Percentiles rank a stretch among this genome's conserved stretches.
Conservation (phyloP, 176 grass and related monocot species). For the Rhynchospora tenuis region DNA sequence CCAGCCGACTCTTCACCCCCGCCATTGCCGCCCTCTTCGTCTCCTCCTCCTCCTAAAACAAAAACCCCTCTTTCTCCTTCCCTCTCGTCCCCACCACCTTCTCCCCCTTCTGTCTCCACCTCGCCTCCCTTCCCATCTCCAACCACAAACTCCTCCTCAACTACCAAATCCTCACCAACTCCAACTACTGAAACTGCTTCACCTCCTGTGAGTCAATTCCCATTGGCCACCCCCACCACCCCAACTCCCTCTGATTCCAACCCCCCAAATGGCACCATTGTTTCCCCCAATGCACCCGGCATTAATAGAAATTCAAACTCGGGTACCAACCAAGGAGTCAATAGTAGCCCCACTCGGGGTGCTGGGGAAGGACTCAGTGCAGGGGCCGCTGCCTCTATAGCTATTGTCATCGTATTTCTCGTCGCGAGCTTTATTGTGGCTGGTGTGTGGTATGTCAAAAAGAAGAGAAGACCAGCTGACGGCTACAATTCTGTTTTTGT, state of each 20-base stretch:
- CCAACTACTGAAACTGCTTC: background rate
- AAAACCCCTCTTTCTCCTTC: slow-evolving; percentile 17
- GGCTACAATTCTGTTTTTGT: slow-evolving; percentile 59
- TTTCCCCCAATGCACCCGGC: background rate
- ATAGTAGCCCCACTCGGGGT: background rate
- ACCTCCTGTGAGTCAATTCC: slow-evolving; percentile 26
- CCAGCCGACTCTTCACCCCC: slow-evolving; percentile 39
- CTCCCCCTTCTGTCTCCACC: slow-evolving; percentile 18
- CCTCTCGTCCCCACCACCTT: slow-evolving; percentile 29
- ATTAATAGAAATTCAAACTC: background rate
- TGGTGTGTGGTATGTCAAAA: slow-evolving; percentile 43
- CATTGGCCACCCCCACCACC: slow-evolving; percentile 4
- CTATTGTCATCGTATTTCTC: slow-evolving; percentile 24
- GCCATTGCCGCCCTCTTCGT: background rate
- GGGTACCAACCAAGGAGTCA: background rate
- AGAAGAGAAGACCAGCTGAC: slow-evolving; percentile 29
- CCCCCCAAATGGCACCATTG: background rate
- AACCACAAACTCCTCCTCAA: slow-evolving; percentile 38
- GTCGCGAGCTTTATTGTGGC: slow-evolving; percentile 41
- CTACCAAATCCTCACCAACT: slow-evolving; percentile 22
- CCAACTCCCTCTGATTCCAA: background rate
- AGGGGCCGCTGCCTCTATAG: slow-evolving; percentile 26
- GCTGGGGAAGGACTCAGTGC: background rate
- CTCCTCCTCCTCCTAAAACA: slow-evolving; percentile 22
- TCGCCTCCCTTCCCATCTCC: slow-evolving; percentile 30